Evolutionary conservation across 768 basidiomycete genomes (phyloP).

Genomic region (Tylopilus felleus): DNA sequence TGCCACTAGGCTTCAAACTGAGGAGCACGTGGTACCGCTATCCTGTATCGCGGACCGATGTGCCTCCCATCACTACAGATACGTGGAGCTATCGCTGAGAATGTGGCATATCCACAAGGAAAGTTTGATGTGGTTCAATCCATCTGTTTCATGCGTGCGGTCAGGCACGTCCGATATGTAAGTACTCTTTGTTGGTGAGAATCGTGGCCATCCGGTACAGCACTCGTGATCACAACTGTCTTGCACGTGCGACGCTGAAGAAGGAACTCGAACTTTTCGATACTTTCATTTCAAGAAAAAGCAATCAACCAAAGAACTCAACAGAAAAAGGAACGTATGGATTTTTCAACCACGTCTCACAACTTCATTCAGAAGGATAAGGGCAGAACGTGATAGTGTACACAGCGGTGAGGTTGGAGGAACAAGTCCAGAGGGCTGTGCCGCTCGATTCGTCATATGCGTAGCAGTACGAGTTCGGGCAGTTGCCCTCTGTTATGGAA

Average conservation of each 20-base stretch:
- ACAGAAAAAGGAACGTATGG: not conserved
- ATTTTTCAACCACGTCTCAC: not conserved
- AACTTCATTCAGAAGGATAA: conserved; percentile 5
- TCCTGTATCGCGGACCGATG: not conserved
- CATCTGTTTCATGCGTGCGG: too few species aligned
- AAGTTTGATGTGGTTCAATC: too few species aligned
- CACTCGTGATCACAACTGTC: not conserved
- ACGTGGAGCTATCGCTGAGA: not conserved
- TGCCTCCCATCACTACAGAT: not conserved
- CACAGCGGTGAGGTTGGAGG: conserved; percentile 32
- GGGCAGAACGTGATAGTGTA: conserved; percentile 50
- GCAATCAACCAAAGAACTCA: not conserved
- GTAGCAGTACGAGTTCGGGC: conserved; percentile 48
- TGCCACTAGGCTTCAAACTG: not conserved
- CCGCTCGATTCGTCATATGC: conserved; percentile 45
- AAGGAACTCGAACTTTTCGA: not conserved
- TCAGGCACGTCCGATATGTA: not conserved
- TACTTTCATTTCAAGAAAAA: not conserved
- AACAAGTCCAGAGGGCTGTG: conserved; percentile 46
- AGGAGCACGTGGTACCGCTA: not conserved
- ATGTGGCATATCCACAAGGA: not conserved
- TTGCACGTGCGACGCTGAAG: not conserved
- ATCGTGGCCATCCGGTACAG: not conserved
- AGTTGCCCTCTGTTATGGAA: conserved; percentile 34
- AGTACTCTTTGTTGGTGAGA: not conserved